Evolutionary conservation across 164 flowering plant species (phyloP), one percentile per base, ranked within the genome.

Genomic region (Vitis amurensis): DNA sequence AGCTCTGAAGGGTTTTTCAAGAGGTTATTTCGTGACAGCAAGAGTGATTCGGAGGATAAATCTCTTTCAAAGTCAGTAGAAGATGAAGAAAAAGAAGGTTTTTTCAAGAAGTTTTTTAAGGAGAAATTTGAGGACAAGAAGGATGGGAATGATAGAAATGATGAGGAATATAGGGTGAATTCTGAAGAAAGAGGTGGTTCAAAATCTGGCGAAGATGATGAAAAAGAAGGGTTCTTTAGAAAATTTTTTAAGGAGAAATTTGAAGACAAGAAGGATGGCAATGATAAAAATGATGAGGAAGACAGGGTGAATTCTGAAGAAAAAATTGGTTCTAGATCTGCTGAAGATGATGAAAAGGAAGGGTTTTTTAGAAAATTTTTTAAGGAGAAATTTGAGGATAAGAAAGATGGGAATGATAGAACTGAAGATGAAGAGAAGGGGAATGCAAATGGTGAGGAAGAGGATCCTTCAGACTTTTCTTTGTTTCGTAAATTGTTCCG

Each of bases 311-410:
- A 37, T 30, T 31, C 64, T 62, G 83, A 75, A 53, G 86, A 76
- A 48, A 84, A 62, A 59, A 50, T 37, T 37, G 44, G 58, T 61
- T 71, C 78, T 14, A 88, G 77, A 69, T 69, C 83, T 59, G 68
- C 73, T 55, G 94, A 90, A 79, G 94, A 93, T 74, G 93, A 88
- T 81, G 99, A 89, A 66, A 91, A 88, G 58, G 97, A 94, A 59
- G 99, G 99, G 3, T 95, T 95, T 77, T 89, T 95, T 61, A 83
- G 87, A 19, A 91, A 89, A 61, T 58, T 94, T 57, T 91, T 94
- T 48, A 92, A 86, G 79, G 97, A 94, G 47, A 92, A 83, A 63
- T 82, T 74, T 80, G 99, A 92, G 55, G 98, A 94, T 66, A 92
- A 80, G 82, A 94, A 86, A 82, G 97, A 88, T 77, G 82, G 66